These are phyloP conservation scores for thale cress (Arabidopsis thaliana) DNA, from an alignment of 345 rosid species.

Conservation along the genomic window DNA sequence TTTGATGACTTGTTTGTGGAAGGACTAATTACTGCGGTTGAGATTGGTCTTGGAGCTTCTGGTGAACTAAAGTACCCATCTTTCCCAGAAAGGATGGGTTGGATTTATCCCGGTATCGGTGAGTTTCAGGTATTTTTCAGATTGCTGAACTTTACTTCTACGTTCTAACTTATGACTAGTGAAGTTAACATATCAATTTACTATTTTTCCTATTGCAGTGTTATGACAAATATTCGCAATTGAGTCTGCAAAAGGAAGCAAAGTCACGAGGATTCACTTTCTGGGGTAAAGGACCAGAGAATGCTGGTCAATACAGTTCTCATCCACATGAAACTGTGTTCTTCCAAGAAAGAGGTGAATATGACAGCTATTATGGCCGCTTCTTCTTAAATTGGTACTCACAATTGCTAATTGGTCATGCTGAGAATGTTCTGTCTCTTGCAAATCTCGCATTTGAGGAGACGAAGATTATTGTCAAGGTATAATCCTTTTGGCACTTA, in stretches of 20 bases:
- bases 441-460: slow-evolving; percentile 88
- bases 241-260: slow-evolving; percentile 72
- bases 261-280: slow-evolving; percentile 77
- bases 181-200: background rate
- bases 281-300: slow-evolving; percentile 93
- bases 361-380: slow-evolving; percentile 92
- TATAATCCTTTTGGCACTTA: slow-evolving; percentile 27
- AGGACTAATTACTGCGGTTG: slow-evolving; percentile 71
- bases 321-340: slow-evolving; percentile 93
- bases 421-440: slow-evolving; percentile 83
- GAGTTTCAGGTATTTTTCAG: slow-evolving; percentile 87
- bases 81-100: slow-evolving; percentile 82
- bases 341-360: slow-evolving; percentile 91
- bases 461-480: slow-evolving; percentile 75
- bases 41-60: slow-evolving; percentile 91
- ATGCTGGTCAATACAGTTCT: slow-evolving; percentile 87
- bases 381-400: slow-evolving; percentile 94
- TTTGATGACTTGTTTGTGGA: slow-evolving; percentile 81
- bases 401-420: slow-evolving; percentile 70
- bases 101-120: slow-evolving; percentile 97
- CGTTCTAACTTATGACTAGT: slow-evolving; percentile 10
- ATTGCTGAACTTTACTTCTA: slow-evolving; percentile 25
- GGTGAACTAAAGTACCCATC: slow-evolving; percentile 92
- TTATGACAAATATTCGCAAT: slow-evolving; percentile 83
- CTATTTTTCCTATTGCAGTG: slow-evolving; percentile 55